Conservation (phyloP, 495 filamentous ascomycete species). For the Podospora appendiculata region DNA sequence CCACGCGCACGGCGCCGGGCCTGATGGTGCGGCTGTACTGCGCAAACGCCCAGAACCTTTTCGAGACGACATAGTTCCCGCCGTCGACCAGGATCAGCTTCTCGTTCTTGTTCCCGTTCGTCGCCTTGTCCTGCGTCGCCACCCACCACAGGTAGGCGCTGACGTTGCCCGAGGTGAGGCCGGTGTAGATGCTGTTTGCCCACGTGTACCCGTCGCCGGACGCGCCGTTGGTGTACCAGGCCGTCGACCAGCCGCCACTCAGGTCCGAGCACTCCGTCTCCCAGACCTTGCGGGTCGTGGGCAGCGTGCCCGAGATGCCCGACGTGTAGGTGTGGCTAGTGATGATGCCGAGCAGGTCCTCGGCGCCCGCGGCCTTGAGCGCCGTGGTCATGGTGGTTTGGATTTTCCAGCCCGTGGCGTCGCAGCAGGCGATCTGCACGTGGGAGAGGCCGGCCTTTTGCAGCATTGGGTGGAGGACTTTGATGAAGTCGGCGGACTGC, state of each 20-base stretch:
- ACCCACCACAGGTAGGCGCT: constrained; percentile 48
- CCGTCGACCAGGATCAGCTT: constrained; percentile 24
- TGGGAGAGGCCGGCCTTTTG: constrained; percentile 22
- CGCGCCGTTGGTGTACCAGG: constrained; percentile 41
- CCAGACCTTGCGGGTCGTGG: constrained; percentile 37
- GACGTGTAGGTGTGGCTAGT: constrained; percentile 43
- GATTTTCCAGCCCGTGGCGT: constrained; percentile 41
- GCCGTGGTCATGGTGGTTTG: constrained; percentile 30
- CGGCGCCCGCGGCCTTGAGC: constrained; percentile 33
- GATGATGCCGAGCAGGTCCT: constrained; percentile 32
- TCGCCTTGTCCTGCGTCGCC: constrained; percentile 22
- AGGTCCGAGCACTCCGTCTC: constrained; percentile 37
- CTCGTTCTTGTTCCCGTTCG: constrained; percentile 17
- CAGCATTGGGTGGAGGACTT: constrained; percentile 34
- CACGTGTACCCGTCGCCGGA: constrained; percentile 46
- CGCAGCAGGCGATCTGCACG: constrained; percentile 41
- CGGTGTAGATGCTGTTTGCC: constrained; percentile 45
- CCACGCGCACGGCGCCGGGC: constrained; percentile 39
- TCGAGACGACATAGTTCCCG: constrained; percentile 23
- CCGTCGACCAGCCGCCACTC: constrained; percentile 15
- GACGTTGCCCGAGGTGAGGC: constrained; percentile 33
- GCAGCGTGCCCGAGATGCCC: constrained; percentile 27
- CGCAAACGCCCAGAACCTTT: constrained; percentile 45
- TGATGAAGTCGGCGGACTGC: constrained; percentile 43
- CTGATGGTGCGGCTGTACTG: constrained; percentile 38